Conservation (phyloP, 2,329 filamentous ascomycete species). For the Stenocarpella maydis region DNA sequence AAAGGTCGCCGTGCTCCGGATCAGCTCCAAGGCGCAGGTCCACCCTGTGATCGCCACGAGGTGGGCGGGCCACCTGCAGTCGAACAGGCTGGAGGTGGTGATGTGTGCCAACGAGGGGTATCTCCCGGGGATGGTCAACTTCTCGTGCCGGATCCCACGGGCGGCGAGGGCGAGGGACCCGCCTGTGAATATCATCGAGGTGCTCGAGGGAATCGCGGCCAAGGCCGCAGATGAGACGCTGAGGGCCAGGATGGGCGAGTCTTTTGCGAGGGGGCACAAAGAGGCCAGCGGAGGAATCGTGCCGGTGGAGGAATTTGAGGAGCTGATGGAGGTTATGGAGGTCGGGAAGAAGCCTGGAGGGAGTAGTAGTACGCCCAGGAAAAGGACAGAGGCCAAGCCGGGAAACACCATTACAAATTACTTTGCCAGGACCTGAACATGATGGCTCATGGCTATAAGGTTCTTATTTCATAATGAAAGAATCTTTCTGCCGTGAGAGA, state of each 20-base stretch:
- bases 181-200: constrained; percentile 70
- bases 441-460: too few species aligned
- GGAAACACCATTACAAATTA: constrained; percentile 65
- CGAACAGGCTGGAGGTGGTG: constrained; percentile 67
- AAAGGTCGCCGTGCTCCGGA: constrained; percentile 69
- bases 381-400: constrained; percentile 48
- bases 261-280: constrained; percentile 72
- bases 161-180: constrained; percentile 61
- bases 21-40: constrained; percentile 67
- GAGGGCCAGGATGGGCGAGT: constrained; percentile 63
- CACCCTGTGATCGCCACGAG: constrained; percentile 73
- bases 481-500: too few species aligned
- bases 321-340: constrained; percentile 66
- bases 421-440: constrained; percentile 46
- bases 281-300: constrained; percentile 74
- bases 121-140: constrained; percentile 68
- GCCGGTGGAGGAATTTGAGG: constrained; percentile 67
- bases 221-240: constrained; percentile 49
- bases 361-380: constrained; percentile 40
- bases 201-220: constrained; percentile 60
- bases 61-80: constrained; percentile 69
- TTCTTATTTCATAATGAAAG: too few species aligned
- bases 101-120: constrained; percentile 75
- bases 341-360: constrained; percentile 62
- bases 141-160: constrained; percentile 69